These are phyloP conservation scores for Exophiala mesophila DNA, from an alignment of 2,329 filamentous ascomycete genomes.

Conservation along the genomic window DNA sequence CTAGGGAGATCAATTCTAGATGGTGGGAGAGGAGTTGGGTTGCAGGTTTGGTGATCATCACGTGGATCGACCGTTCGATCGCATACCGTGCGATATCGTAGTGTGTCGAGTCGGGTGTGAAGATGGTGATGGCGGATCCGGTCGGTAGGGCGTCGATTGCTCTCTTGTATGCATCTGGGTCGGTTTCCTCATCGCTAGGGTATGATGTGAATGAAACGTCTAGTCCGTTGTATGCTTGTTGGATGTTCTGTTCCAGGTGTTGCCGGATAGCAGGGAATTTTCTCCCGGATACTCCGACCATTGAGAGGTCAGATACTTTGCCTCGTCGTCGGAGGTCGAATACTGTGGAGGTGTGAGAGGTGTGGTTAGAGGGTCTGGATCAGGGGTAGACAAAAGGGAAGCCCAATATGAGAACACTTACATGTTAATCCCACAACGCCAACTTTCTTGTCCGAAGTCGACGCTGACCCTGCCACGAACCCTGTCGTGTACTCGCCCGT, in stretches of 20 bases:
- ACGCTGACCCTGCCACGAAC: slow-evolving; percentile 78
- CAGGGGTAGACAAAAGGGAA: no score
- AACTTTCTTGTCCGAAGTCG: slow-evolving; percentile 90
- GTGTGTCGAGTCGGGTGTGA: slow-evolving; percentile 90
- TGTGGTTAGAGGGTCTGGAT: no score
- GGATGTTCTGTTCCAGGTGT: slow-evolving; percentile 84
- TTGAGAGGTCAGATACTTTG: slow-evolving; percentile 78
- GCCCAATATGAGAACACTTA: no score
- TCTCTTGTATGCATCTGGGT: slow-evolving; percentile 78
- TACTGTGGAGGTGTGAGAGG: no score
- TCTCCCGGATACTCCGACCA: slow-evolving; percentile 82
- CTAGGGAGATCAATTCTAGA: slow-evolving; percentile 66
- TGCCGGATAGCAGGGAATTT: slow-evolving; percentile 93
- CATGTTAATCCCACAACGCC: slow-evolving; percentile 80
- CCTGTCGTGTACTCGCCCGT: slow-evolving; percentile 97
- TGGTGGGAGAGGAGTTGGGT: slow-evolving; percentile 81
- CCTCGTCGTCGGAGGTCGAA: slow-evolving; percentile 65
- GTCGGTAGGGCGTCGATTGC: slow-evolving; percentile 75
- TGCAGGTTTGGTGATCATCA: slow-evolving; percentile 89
- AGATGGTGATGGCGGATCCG: slow-evolving; percentile 90
- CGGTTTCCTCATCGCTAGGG: slow-evolving; percentile 65
- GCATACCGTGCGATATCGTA: slow-evolving; percentile 89
- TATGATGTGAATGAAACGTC: slow-evolving; percentile 83
- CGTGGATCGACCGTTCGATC: slow-evolving; percentile 80
- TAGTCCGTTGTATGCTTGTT: slow-evolving; percentile 78